Evolutionary conservation across 192 early-diverging fungal species (phyloP), one percentile per base, ranked within the genome.

Genomic region (Coemansia sp.): DNA sequence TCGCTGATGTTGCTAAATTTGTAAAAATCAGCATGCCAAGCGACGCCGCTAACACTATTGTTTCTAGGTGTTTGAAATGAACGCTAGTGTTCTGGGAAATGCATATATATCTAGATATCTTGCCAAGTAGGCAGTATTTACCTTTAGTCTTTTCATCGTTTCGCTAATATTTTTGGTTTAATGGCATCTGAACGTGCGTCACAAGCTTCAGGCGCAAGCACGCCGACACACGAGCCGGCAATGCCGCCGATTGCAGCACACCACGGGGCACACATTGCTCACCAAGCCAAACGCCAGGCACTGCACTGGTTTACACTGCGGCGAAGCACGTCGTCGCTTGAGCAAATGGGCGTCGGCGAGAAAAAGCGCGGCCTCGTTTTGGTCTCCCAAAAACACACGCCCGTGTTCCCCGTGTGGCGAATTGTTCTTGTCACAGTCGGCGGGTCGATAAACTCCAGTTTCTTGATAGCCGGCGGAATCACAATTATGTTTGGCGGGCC

Each of bases 401-500:
- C 63, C 19, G 10, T 39, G 2, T 32, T 57, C 14, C 27, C 63
- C 12, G 16, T 39, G 16, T 57, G 51, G 54, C 54, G 26, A 1
- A 65, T 65, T 4, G 45, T 65, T n/a, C 16, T 64, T 2, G 37
- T 39, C 20, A 50, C 45, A 9, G 32, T 70, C 6, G 68, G 68
- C 12, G 48, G 54, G 2, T 41, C 68, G 1, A 24, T 70, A n/a
- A 70, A 58, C n/a, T 51, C 68, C 0, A 53, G 61, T 0, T 62
- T 64, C 9, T 23, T 70, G n/a, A 48, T 70, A 13, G 61, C 61
- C 20, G 57, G 68, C 61, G 54, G 68, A 3, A 47, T 64, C 4
- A 59, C 68, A 8, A 65, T 65, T 45, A 55, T 29, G 27, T 59
- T 41, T 43, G 69, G 57, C 43, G 69, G 69, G 26, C 69, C 69